Evolutionary conservation across 2,329 filamentous ascomycete species (phyloP).

Genomic region (Arthroderma uncinatum): DNA sequence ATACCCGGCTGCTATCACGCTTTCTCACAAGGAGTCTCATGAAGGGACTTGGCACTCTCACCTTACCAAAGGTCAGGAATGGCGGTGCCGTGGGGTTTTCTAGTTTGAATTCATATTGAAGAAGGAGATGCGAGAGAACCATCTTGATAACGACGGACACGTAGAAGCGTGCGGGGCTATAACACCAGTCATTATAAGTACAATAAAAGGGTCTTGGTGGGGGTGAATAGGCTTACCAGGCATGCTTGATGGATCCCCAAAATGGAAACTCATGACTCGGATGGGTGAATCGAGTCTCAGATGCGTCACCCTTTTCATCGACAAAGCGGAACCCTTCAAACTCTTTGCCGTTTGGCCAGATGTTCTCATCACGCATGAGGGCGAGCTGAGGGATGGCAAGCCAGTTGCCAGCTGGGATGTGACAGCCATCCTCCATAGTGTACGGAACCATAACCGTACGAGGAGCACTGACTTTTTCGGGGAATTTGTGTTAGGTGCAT

Average conservation of each 20-base stretch:
- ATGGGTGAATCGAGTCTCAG: background rate
- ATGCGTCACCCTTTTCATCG: background rate
- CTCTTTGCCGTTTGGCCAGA: background rate
- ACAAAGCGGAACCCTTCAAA: background rate
- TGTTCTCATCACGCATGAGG: background rate
- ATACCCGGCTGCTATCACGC: background rate
- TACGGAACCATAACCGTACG: background rate
- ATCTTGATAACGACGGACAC: slow-evolving; percentile 24
- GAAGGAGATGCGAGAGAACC: slow-evolving; percentile 19
- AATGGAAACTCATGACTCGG: background rate
- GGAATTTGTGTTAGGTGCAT: background rate
- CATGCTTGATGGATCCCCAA: background rate
- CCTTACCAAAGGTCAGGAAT: slow-evolving; percentile 1
- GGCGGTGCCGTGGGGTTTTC: background rate
- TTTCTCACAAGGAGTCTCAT: background rate
- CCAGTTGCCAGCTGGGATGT: background rate
- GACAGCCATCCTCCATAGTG: background rate
- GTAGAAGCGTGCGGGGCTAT: slow-evolving; percentile 25
- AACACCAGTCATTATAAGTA: background rate
- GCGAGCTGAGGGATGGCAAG: background rate
- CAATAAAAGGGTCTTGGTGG: too few relatives aligned
- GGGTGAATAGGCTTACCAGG: background rate
- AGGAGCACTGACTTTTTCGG: background rate
- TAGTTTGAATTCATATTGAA: slow-evolving; percentile 22
- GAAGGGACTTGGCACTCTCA: background rate